Percentiles rank a stretch among this genome's conserved stretches.
phyloP scores from a whole-genome alignment of 805 yeast species.

The Suhomyces emberorum region DNA sequence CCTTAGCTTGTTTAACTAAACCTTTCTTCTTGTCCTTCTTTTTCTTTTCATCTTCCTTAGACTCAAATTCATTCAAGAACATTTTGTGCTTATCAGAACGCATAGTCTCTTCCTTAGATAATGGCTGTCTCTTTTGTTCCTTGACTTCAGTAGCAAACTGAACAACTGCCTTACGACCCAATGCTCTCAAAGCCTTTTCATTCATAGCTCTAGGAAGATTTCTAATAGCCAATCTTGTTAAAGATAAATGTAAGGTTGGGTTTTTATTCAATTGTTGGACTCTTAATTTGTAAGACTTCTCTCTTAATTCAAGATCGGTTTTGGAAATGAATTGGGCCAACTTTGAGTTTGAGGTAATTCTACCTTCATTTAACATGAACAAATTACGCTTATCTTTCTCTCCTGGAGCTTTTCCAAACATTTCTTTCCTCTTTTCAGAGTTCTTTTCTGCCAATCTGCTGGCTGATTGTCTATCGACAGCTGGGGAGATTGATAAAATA shows the following conservation, averaged over 20 bases:
- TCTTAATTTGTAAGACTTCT: conserved; percentile 79
- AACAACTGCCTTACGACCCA: conserved; percentile 92
- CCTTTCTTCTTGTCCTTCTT: conserved; percentile 77
- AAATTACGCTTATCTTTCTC: conserved; percentile 82
- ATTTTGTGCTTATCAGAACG: conserved; percentile 73
- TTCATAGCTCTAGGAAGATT: conserved; percentile 92
- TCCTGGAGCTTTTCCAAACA: conserved; percentile 74
- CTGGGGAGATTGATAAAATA: conserved; percentile 74
- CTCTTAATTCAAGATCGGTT: conserved; percentile 82
- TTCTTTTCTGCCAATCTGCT: conserved; percentile 67
- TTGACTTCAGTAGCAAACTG: conserved; percentile 89
- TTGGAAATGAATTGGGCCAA: conserved; percentile 65
- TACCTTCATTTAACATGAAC: conserved; percentile 89
- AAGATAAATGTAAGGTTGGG: conserved; percentile 86
- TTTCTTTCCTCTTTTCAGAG: conserved; percentile 67
- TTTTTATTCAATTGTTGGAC: conserved; percentile 87
- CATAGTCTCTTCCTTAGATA: conserved; percentile 81
- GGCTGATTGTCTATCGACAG: conserved; percentile 87
- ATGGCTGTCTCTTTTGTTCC: conserved; percentile 69
- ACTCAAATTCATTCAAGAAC: conserved; percentile 26
- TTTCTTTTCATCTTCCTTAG: conserved; percentile 32
- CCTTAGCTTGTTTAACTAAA: conserved; percentile 89
- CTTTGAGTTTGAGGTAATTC: conserved; percentile 77
- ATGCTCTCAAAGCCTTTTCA: conserved; percentile 80
- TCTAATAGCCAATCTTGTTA: conserved; percentile 92